Base-by-base conservation (phyloP, 176 grass and related monocot species). In the Stipa capillata region DNA sequence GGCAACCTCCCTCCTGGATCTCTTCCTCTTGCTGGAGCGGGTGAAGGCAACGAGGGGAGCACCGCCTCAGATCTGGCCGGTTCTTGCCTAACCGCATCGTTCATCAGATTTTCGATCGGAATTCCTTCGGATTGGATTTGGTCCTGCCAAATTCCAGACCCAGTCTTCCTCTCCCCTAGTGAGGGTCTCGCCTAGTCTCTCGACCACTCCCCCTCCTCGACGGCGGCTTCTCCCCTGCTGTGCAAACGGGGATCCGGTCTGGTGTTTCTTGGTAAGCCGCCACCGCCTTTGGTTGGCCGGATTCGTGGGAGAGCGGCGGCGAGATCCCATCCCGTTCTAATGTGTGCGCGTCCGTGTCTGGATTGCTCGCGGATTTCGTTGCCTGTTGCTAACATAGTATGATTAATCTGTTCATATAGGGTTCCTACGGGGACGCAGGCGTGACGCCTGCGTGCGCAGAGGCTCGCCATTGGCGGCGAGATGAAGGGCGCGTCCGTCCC, bases 401-500 rank as follows among this genome's bases (percentile, higher is more conserved):
- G 1, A 2, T n/a, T 23, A 8, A 8, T 23, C 40, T 55, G 41
- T 69, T 8, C 27, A n/a, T n/a, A 27, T 6, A 70, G 65, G 51
- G 51, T 70, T 81, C 53, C 52, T 33, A 18, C 51, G 66, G 65
- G 33, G 51, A n/a, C 37, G 78, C 23, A 47, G 78, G 78, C 18
- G 50, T 41, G 41, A 15, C 34, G 74, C 74, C 10, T 21, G 73
- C 73, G 73, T 4, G 73, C 34, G 75, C 50, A 69, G 51, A 49
- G 86, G 51, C 25, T 25, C 34, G 60, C 69, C 41, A 36, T 29
- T 50, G 50, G 41, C 60, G 64, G 77, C 74, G 91, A 92, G 64
- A 94, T 98, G 92, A 98, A 94, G 89, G 83, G 80, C 72, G 43
- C 69, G 53, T 53, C 83, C 80, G 85, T 88, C 69, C 87, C 81